Evolutionary conservation across 2,329 filamentous ascomycete genomes (phyloP).

Genomic region (Phaeomoniella chlamydospora): DNA sequence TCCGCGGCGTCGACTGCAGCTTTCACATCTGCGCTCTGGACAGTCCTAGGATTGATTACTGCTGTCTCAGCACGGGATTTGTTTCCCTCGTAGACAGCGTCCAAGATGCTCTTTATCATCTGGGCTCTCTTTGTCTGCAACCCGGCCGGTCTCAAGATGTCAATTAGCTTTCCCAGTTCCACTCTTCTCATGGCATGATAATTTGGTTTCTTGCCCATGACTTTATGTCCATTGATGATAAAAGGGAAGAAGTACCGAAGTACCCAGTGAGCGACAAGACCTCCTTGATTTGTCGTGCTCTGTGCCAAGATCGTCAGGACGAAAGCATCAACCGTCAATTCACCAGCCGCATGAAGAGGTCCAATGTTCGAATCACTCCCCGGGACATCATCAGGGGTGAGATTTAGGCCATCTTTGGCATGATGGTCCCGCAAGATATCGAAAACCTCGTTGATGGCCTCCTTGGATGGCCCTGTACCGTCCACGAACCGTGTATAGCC

Average conservation of each 20-base stretch:
- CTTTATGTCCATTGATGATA: conserved; percentile 6
- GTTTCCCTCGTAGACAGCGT: neutral
- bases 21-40: neutral
- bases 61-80: neutral
- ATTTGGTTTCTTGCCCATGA: conserved; percentile 10
- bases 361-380: neutral
- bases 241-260: conserved; percentile 9
- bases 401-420: neutral
- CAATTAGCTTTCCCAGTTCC: neutral
- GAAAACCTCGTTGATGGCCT: neutral
- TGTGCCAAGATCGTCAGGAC: conserved; percentile 11
- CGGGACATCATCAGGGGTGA: neutral
- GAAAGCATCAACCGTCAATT: conserved; percentile 8
- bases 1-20: neutral
- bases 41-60: neutral
- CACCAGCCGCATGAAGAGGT: conserved; percentile 5
- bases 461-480: neutral
- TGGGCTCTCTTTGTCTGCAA: neutral
- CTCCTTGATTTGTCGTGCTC: conserved; percentile 8
- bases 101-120: neutral
- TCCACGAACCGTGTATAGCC: neutral
- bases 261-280: conserved; percentile 7
- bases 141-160: neutral
- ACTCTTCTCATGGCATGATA: conserved; percentile 9
- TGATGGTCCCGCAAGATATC: conserved; percentile 1